These are phyloP conservation scores for Entrophospora sp. DNA, from an alignment of 192 early-diverging fungal species.

Conservation along the genomic window DNA sequence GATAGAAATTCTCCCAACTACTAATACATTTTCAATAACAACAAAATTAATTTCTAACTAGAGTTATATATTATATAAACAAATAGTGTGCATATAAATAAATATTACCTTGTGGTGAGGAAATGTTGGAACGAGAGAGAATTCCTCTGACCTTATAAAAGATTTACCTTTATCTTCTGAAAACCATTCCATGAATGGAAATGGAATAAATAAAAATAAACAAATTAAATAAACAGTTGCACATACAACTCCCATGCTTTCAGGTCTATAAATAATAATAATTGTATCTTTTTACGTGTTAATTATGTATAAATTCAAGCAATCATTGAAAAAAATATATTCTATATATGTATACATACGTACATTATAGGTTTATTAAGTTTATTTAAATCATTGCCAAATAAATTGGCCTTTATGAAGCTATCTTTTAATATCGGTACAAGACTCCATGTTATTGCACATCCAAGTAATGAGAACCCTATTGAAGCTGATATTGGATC, in stretches of 20 bases:
- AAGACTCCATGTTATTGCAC: conserved; percentile 59
- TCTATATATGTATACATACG: conserved; percentile 18
- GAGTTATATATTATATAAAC: not conserved
- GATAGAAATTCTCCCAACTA: conserved; percentile 89
- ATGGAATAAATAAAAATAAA: conserved; percentile 89
- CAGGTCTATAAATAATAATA: conserved; percentile 52
- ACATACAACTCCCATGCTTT: conserved; percentile 87
- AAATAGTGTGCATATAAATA: too few species aligned
- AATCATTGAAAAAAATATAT: not conserved
- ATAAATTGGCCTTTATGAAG: conserved; percentile 72
- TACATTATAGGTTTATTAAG: conserved; percentile 61
- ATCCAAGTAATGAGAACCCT: conserved; percentile 61
- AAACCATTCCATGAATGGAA: conserved; percentile 87
- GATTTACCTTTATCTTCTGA: conserved; percentile 26
- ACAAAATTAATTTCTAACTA: too few species aligned
- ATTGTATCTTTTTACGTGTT: too few species aligned
- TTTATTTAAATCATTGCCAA: conserved; percentile 79
- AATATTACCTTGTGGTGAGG: conserved; percentile 58
- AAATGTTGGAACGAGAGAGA: conserved; percentile 46
- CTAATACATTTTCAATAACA: not conserved
- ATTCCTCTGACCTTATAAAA: conserved; percentile 29
- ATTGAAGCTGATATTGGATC: conserved; percentile 67
- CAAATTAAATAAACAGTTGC: conserved; percentile 81
- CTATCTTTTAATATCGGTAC: conserved; percentile 54
- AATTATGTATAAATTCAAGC: too few species aligned